phyloP scores from a whole-genome alignment of 345 rosid genomes.

The Excoecaria cochinchinensis region DNA sequence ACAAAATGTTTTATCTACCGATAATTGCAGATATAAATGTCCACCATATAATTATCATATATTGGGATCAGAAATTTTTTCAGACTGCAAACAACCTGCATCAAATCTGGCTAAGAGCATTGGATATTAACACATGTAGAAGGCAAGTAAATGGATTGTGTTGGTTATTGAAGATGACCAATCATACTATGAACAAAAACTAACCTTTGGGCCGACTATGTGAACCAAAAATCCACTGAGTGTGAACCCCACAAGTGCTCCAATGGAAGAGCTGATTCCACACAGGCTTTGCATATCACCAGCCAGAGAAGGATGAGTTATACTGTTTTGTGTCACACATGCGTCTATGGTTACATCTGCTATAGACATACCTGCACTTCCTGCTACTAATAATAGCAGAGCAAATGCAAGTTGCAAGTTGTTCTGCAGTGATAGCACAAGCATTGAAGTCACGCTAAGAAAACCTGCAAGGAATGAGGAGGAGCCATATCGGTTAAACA shows the following conservation, averaged over 20 bases:
- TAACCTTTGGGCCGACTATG: constrained; percentile 57
- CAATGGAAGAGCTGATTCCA: constrained; percentile 61
- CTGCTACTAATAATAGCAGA: constrained; percentile 46
- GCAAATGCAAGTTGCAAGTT: constrained; percentile 53
- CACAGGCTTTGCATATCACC: constrained; percentile 77
- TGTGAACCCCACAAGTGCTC: constrained; percentile 61
- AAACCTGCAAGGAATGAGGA: constrained; percentile 38
- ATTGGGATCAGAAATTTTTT: background rate
- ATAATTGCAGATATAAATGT: background rate
- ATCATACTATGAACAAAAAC: constrained; percentile 5
- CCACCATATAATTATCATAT: background rate
- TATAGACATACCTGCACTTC: constrained; percentile 61
- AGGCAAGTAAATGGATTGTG: background rate
- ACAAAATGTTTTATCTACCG: background rate
- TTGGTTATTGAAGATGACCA: background rate
- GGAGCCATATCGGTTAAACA: background rate
- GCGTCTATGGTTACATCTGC: constrained; percentile 80
- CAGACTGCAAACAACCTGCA: background rate
- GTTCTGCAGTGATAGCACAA: constrained; percentile 44
- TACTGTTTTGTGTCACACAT: constrained; percentile 62
- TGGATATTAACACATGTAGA: background rate
- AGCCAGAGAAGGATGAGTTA: constrained; percentile 62
- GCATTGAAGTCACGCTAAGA: constrained; percentile 50
- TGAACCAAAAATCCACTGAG: constrained; percentile 66
- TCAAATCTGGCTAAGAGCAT: background rate